Conservation (phyloP, 2,329 filamentous ascomycete genomes). For the Fusarium multiceps region DNA sequence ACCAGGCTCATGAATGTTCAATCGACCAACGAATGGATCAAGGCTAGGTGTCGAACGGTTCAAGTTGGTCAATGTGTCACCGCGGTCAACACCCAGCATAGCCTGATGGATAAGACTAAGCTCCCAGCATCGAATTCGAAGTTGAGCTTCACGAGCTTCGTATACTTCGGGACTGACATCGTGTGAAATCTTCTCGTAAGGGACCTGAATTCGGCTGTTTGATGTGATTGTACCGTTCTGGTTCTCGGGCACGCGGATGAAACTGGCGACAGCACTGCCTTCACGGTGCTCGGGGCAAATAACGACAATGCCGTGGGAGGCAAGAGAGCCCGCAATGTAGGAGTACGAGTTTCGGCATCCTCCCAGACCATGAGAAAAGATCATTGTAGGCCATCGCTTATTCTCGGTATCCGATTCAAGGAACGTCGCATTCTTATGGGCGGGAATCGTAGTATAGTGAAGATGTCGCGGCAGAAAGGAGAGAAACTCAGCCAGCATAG, state of each 20-base stretch:
- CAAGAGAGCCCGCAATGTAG: slow-evolving; percentile 81
- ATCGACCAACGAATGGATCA: slow-evolving; percentile 66
- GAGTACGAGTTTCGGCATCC: slow-evolving; percentile 87
- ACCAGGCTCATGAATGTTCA: slow-evolving; percentile 78
- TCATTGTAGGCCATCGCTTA: slow-evolving; percentile 79
- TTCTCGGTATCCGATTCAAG: slow-evolving; percentile 60
- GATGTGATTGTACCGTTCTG: slow-evolving; percentile 49
- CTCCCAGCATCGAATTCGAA: slow-evolving; percentile 83
- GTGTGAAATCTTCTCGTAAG: slow-evolving; percentile 69
- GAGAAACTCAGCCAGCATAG: slow-evolving; percentile 66
- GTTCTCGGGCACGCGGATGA: slow-evolving; percentile 71
- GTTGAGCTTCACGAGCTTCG: slow-evolving; percentile 74
- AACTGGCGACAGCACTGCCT: slow-evolving; percentile 79
- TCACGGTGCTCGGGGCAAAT: slow-evolving; percentile 86
- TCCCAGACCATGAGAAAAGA: slow-evolving; percentile 88
- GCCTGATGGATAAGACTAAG: slow-evolving; percentile 77
- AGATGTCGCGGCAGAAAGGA: slow-evolving; percentile 77
- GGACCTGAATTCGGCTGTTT: slow-evolving; percentile 50
- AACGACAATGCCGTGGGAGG: slow-evolving; percentile 84
- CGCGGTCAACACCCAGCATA: slow-evolving; percentile 72
- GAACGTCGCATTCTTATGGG: slow-evolving; percentile 75
- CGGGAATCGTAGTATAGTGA: slow-evolving; percentile 78
- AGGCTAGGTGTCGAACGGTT: slow-evolving; percentile 64
- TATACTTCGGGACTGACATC: slow-evolving; percentile 73
- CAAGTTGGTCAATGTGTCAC: slow-evolving; percentile 61